Base-by-base conservation (phyloP, 192 early-diverging fungal species). In the Coemansia aciculifera region DNA sequence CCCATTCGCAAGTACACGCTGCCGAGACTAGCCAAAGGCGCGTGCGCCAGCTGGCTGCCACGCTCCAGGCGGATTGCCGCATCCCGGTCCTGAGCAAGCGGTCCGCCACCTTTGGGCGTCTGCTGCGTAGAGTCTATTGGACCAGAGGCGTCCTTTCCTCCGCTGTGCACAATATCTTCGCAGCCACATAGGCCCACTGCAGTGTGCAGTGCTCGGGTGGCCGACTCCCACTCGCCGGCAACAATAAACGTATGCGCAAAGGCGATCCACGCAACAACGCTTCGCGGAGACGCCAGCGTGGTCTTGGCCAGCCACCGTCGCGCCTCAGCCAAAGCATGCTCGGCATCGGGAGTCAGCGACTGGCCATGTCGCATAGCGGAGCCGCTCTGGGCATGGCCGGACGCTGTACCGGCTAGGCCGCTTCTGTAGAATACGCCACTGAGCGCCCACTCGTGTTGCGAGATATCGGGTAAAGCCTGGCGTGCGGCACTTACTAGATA, bases 291-390 rank as follows among this genome's bases (percentile, higher is more conserved):
- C 1, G 77, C 74, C 40, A 78, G 59, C 7, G 81, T 84, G 24
- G 77, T 74, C 49, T 84, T 84, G 44, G 81, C 77, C 68, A 84
- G 66, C 81, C 81, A 84, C 32, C 81, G 60, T 13, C 81, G 77
- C 1, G 81, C 77, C 61, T 84, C 81, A 0, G 70, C 59, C 24
- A 84, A 56, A 1, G 73, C 56, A 40, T 70, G 81, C 63, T 79
- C 77, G 6, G 68, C 70, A 19, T 78, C 81, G 6, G 77, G 66
- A 7, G 66, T 51, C 48, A 84, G 43, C 23, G 73, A 66, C 49
- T 65, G 61, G 40, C 31, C 62, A 24, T 64, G 69, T 3, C 76
- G 75, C 57, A 74, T 29, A 21, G 65, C 57, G 0, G 67, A 11
- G 23, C 52, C 69, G 2, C 29, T 51, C 37, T 27, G 29, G 12